Percentiles rank a stretch among this genome's conserved stretches.
These are phyloP conservation scores for Sclerotinia subarctica DNA, from an alignment of 2,329 filamentous ascomycete genomes.

Conservation along the genomic window DNA sequence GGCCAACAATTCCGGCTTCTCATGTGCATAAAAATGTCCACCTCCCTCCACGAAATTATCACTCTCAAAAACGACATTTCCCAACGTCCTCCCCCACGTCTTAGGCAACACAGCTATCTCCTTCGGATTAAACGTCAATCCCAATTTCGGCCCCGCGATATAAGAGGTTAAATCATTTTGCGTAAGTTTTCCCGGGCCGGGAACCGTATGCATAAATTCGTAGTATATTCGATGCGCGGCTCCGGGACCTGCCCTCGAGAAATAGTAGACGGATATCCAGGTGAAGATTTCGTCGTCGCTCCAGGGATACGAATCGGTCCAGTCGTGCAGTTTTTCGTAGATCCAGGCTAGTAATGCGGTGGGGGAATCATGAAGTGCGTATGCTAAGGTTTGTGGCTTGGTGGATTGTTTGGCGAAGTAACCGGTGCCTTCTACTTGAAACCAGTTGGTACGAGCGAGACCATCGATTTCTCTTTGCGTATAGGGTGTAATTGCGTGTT, in stretches of 20 bases:
- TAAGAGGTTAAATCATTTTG: slow-evolving; percentile 34
- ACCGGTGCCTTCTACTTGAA: slow-evolving; percentile 25
- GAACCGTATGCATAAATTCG: slow-evolving; percentile 50
- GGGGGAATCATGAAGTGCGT: slow-evolving; percentile 66
- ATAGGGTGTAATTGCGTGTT: slow-evolving; percentile 18
- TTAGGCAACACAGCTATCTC: slow-evolving; percentile 55
- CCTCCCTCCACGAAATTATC: slow-evolving; percentile 28
- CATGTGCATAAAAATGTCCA: slow-evolving; percentile 61
- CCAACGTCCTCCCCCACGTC: slow-evolving; percentile 57
- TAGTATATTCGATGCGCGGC: slow-evolving; percentile 71
- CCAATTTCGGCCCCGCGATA: slow-evolving; percentile 42
- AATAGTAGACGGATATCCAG: slow-evolving; percentile 73
- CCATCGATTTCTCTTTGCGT: slow-evolving; percentile 24
- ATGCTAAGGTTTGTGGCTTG: slow-evolving; percentile 68
- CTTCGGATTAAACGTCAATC: slow-evolving; percentile 51
- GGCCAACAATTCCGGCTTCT: slow-evolving; percentile 52
- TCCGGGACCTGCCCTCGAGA: slow-evolving; percentile 65
- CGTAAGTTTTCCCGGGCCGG: slow-evolving; percentile 26
- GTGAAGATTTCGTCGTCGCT: slow-evolving; percentile 73
- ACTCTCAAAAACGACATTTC: slow-evolving; percentile 56
- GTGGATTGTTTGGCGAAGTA: slow-evolving; percentile 36
- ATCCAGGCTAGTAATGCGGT: slow-evolving; percentile 73
- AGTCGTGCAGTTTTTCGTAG: slow-evolving; percentile 75
- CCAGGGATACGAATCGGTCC: slow-evolving; percentile 71
- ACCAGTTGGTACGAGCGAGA: slow-evolving; percentile 26